Evolutionary conservation across 1,284 basidiomycete species (phyloP), one percentile per base, ranked within the genome.

Genomic region (Cutaneotrichosporon dermatis): DNA sequence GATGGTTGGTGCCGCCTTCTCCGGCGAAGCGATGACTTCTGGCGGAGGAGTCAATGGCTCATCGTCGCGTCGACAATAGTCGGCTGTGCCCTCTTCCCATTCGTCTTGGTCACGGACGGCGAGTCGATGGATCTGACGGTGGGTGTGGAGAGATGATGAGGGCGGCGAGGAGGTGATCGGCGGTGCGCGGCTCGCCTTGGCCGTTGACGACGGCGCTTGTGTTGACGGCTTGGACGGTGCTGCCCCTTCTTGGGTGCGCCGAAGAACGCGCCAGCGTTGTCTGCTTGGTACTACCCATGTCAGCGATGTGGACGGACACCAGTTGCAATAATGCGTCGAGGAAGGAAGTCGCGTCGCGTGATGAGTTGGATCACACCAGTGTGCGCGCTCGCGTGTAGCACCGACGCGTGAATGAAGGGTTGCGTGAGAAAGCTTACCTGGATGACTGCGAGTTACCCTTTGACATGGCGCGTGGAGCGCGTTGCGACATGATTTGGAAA

Each of bases 201-300:
- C 11, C 13, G 40, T 10, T 9, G 57, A 36, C 40, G 52, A 16
- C 15, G 41, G 36, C 39, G 53, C 41, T 25, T 25, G 52, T 43
- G 15, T 60, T 42, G 25, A 63, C 13, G 46, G 46, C 49, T 51
- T 39, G 37, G 50, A n/a, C 33, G 46, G 49, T 6, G 50, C 44
- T 11, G 69, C 66, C 34, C 66, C 9, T 71, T 56, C 52, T 72
- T 66, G 11, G 76, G 69, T 36, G 73, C 73, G 41, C 67, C 67
- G 58, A 80, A 80, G 76, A 80, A 81, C 15, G 73, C 66, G 76
- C 66, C 36, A 81, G 72, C 6, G 78, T 77, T 4, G 75, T 69
- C 63, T 80, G 79, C 54, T 77, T 76, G 12, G 66, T 48, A 9
- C 68, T 67, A 55, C 12, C 49, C 35, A 42, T 51, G 46, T 60